Conservation (phyloP, 305 asterid species). For the Solanum hybrid region DNA sequence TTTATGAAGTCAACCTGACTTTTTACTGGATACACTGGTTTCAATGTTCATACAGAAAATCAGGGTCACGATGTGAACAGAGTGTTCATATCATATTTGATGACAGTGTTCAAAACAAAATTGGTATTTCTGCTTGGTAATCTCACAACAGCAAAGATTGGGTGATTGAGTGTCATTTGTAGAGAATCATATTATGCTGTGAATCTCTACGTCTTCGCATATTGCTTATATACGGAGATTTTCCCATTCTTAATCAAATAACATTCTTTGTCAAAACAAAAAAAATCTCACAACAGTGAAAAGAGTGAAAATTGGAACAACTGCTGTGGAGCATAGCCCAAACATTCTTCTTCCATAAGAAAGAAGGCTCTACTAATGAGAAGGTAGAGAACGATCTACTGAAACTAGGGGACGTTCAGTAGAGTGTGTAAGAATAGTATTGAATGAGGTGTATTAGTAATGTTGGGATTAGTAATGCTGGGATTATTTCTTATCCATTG, state of each 20-base stretch:
- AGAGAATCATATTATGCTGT: background rate
- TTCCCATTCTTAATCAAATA: background rate
- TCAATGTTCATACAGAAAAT: background rate
- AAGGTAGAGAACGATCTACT: background rate
- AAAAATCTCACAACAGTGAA: background rate
- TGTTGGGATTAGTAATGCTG: background rate
- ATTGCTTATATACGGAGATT: background rate
- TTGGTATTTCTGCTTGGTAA: background rate
- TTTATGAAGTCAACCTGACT: background rate
- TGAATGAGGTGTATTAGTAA: background rate
- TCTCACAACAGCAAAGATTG: background rate
- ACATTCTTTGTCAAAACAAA: background rate
- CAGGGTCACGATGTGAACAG: background rate
- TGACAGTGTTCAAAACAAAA: background rate
- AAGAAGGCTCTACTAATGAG: background rate
- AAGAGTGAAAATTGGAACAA: background rate
- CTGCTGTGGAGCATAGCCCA: background rate
- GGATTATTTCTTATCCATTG: background rate
- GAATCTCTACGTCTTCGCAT: background rate
- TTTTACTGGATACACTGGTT: background rate
- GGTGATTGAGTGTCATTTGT: background rate
- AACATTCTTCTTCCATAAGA: background rate
- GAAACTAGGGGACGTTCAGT: background rate
- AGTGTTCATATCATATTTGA: background rate
- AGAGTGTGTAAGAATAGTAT: background rate